Percentiles rank a stretch among this genome's conserved stretches.
These are phyloP conservation scores for Yamadazyma philogaea DNA, from an alignment of 805 yeast genomes.

Conservation along the genomic window DNA sequence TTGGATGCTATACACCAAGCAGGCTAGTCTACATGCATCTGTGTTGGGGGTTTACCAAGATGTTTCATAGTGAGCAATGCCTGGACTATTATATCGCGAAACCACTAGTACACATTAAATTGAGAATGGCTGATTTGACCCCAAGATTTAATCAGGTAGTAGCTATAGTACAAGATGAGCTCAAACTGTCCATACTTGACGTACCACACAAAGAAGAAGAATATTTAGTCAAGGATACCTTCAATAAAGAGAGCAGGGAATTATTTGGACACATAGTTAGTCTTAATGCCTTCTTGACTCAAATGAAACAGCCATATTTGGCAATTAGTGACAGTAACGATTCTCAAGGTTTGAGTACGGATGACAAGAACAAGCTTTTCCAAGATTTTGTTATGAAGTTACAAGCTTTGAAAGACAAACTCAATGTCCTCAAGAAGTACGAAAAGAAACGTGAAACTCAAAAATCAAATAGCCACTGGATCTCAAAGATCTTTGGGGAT, in stretches of 20 bases:
- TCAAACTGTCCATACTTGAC: slow-evolving; percentile 9
- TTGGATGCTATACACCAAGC: too few species aligned
- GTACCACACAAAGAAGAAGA: slow-evolving; percentile 5
- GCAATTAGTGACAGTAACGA: slow-evolving; percentile 20
- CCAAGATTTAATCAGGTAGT: slow-evolving; percentile 49
- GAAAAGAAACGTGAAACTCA: slow-evolving; percentile 44
- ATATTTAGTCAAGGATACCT: slow-evolving; percentile 33
- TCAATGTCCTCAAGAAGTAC: slow-evolving; percentile 48
- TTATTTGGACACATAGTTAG: slow-evolving; percentile 31
- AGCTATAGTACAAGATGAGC: slow-evolving; percentile 38
- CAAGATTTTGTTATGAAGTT: slow-evolving; percentile 51
- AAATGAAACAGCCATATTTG: slow-evolving; percentile 26
- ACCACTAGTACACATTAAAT: not conserved
- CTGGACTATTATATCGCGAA: not conserved
- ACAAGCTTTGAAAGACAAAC: slow-evolving; percentile 50
- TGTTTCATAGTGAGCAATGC: not conserved
- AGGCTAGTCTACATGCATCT: too few species aligned
- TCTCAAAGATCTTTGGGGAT: slow-evolving; percentile 20
- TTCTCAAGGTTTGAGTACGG: slow-evolving; percentile 31
- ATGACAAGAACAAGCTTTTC: slow-evolving; percentile 55
- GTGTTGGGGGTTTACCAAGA: too few species aligned
- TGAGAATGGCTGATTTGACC: slow-evolving; percentile 47
- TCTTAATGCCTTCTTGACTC: slow-evolving; percentile 29
- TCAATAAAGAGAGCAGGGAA: slow-evolving; percentile 37
- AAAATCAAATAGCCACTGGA: slow-evolving; percentile 17